Percentiles rank a stretch among this genome's conserved stretches.
phyloP scores from a whole-genome alignment of 1,139 yeast genomes.

The Yamadazyma friedrichii region DNA sequence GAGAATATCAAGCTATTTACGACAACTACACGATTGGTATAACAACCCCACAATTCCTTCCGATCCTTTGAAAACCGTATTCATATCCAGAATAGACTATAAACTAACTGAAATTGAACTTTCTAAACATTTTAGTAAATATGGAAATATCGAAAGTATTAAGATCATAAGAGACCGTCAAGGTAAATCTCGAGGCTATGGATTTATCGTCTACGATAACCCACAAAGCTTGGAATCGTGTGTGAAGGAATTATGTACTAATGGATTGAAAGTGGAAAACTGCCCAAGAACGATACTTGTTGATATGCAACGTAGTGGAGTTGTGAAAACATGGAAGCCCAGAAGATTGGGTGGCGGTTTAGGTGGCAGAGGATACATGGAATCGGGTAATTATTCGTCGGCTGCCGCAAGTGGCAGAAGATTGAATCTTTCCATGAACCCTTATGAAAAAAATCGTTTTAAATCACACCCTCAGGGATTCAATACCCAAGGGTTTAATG shows the following conservation, averaged over 20 bases:
- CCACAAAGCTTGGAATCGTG: conserved; percentile 60
- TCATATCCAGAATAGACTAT: conserved; percentile 71
- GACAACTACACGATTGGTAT: conserved; percentile 43
- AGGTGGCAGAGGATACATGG: conserved; percentile 58
- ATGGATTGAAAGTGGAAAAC: conserved; percentile 33
- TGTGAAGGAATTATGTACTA: conserved; percentile 55
- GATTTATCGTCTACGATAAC: conserved; percentile 69
- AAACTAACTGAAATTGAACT: conserved; percentile 67
- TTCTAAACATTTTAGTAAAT: conserved; percentile 58
- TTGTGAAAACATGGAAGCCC: conserved; percentile 79
- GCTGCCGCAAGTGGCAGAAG: conserved; percentile 50
- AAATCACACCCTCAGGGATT: neutral
- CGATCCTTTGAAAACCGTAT: conserved; percentile 79
- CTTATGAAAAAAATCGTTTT: conserved; percentile 1
- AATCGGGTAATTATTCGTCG: conserved; percentile 44
- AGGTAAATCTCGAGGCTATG: conserved; percentile 76
- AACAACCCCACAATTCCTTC: conserved; percentile 46
- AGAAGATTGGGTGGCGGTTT: conserved; percentile 67
- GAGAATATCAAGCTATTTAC: conserved; percentile 28
- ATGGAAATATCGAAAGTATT: conserved; percentile 69
- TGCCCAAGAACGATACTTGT: conserved; percentile 53
- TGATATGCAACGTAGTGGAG: conserved; percentile 82
- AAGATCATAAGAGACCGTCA: conserved; percentile 62
- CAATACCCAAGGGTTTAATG: neutral
- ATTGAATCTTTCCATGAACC: conserved; percentile 12